Evolutionary conservation across 1,284 basidiomycete species (phyloP).

Genomic region (Leccinum pachyderme): DNA sequence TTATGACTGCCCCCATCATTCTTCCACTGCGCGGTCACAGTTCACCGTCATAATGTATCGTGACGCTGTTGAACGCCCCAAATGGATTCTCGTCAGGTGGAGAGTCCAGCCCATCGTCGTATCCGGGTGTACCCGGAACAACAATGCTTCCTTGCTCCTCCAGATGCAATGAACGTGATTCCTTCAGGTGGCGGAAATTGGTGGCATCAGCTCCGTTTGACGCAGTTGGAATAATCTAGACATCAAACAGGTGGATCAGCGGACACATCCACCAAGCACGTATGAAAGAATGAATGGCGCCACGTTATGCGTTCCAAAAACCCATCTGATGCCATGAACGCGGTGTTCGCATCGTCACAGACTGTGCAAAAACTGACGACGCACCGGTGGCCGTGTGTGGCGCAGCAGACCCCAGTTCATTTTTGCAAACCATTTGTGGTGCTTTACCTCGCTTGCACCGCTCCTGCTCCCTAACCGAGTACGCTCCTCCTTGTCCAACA

Average conservation of each 20-base stretch:
- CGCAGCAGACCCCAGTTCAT: constrained; percentile 97
- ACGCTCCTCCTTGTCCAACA: constrained; percentile 93
- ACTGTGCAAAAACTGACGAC: constrained; percentile 33
- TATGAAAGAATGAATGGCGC: constrained; percentile 11
- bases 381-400: constrained; percentile 89
- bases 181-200: constrained; percentile 90
- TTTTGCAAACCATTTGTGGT: constrained; percentile 97
- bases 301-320: constrained; percentile 12
- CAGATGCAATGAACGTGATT: constrained; percentile 87
- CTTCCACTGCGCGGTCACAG: constrained; percentile 24
- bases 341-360: not conserved
- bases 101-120: constrained; percentile 51
- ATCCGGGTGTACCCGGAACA: constrained; percentile 30
- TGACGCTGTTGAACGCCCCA: constrained; percentile 84
- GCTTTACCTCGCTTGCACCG: constrained; percentile 97
- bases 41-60: constrained; percentile 81
- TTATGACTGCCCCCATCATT: not conserved
- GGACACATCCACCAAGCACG: constrained; percentile 6
- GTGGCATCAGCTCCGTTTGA: constrained; percentile 84
- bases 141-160: constrained; percentile 55
- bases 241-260: constrained; percentile 24
- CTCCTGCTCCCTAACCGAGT: constrained; percentile 87
- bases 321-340: not conserved
- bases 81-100: constrained; percentile 59
- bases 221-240: constrained; percentile 78